Conservation (phyloP, 78 protist species). For the Pelomyxa schiedti region DNA sequence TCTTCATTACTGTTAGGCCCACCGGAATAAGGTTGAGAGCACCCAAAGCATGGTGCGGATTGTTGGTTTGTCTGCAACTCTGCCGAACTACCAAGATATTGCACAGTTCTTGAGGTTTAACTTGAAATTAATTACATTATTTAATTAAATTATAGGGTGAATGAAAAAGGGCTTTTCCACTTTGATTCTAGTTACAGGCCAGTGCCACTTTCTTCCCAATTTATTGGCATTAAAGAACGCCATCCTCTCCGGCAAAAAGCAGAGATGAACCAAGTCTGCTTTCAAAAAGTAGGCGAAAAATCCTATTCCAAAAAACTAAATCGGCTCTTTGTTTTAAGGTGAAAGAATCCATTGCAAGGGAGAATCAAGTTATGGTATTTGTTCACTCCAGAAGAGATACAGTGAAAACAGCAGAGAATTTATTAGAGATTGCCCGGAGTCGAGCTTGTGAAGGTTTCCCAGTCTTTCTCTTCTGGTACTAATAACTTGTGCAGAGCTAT, state of each 20-base stretch:
- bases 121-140: too few species aligned
- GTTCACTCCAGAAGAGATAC: slow-evolving; percentile 95
- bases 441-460: background rate
- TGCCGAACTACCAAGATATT: slow-evolving; percentile 97
- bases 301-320: background rate
- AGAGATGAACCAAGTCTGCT: slow-evolving; percentile 58
- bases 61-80: slow-evolving; percentile 98
- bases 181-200: slow-evolving; percentile 90
- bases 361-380: slow-evolving; percentile 91
- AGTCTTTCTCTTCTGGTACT: background rate
- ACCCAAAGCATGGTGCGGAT: slow-evolving; percentile 91
- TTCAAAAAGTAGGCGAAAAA: slow-evolving; percentile 41
- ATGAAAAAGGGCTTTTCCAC: slow-evolving; percentile 67
- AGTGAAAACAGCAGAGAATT: slow-evolving; percentile 52
- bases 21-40: slow-evolving; percentile 66
- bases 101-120: slow-evolving; percentile 85
- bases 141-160: too few species aligned
- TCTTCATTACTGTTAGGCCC: slow-evolving; percentile 16
- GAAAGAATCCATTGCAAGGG: slow-evolving; percentile 10
- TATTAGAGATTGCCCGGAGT: slow-evolving; percentile 49
- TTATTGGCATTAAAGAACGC: slow-evolving; percentile 76
- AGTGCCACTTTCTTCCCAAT: slow-evolving; percentile 84
- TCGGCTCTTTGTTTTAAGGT: too few species aligned
- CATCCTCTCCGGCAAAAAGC: background rate
- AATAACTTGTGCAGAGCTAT: background rate